Conservation (phyloP, 108 stramenopile genomes). For the Pseudonitzschia pungens region DNA sequence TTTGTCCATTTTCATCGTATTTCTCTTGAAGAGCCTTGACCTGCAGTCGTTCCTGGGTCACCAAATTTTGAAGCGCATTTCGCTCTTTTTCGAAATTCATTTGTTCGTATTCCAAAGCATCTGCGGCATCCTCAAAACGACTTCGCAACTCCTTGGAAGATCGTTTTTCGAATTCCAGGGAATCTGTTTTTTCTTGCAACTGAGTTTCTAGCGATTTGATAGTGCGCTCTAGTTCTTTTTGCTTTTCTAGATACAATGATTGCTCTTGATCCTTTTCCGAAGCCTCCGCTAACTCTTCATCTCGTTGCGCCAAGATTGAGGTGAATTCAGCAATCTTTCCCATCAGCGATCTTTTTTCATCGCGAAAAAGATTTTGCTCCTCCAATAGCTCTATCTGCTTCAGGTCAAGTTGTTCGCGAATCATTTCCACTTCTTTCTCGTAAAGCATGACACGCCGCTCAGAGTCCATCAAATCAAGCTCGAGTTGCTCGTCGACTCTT, state of each 20-base stretch:
- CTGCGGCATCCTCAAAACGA: slow-evolving; percentile 37
- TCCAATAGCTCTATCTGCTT: slow-evolving; percentile 31
- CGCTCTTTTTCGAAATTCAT: slow-evolving; percentile 54
- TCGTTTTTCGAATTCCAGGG: slow-evolving; percentile 25
- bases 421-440: slow-evolving; percentile 35
- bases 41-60: slow-evolving; percentile 31
- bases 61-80: slow-evolving; percentile 18
- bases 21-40: slow-evolving; percentile 25
- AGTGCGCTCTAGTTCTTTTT: slow-evolving; percentile 38
- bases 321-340: slow-evolving; percentile 41
- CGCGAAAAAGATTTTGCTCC: slow-evolving; percentile 31
- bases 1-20: slow-evolving; percentile 18
- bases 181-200: slow-evolving; percentile 23
- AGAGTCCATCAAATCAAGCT: slow-evolving; percentile 28
- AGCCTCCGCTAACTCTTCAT: slow-evolving; percentile 25
- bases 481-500: slow-evolving; percentile 25
- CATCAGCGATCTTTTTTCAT: slow-evolving; percentile 38
- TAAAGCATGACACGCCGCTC: slow-evolving; percentile 29
- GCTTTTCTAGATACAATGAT: slow-evolving; percentile 12
- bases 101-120: slow-evolving; percentile 58
- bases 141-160: slow-evolving; percentile 33
- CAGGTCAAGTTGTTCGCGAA: slow-evolving; percentile 32
- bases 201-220: slow-evolving; percentile 21
- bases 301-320: slow-evolving; percentile 21
- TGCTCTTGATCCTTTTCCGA: slow-evolving; percentile 12